A percentile compares a stretch with the other conserved stretches of the same genome.
phyloP scores from a whole-genome alignment of 768 basidiomycete species.

The Hypholoma sublateritium region DNA sequence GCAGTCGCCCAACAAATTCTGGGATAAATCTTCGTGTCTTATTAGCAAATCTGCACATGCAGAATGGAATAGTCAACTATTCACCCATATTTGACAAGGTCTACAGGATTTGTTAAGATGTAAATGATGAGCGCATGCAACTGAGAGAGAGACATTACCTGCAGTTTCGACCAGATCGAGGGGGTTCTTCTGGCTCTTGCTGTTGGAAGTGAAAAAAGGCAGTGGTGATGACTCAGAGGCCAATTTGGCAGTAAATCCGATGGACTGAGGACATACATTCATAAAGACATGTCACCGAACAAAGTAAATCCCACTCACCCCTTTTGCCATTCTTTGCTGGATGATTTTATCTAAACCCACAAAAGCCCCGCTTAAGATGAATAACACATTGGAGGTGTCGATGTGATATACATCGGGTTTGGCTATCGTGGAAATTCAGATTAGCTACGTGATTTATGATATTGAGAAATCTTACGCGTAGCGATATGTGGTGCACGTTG shows the following conservation, averaged over 20 bases:
- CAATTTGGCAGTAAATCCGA: slow-evolving; percentile 68
- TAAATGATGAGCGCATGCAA: neutral
- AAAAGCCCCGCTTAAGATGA: slow-evolving; percentile 93
- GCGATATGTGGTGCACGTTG: slow-evolving; percentile 45
- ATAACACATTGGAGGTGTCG: slow-evolving; percentile 91
- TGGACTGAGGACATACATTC: slow-evolving; percentile 54
- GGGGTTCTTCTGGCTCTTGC: slow-evolving; percentile 48
- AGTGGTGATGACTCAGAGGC: slow-evolving; percentile 39
- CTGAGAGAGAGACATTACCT: slow-evolving; percentile 39
- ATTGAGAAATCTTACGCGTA: slow-evolving; percentile 26
- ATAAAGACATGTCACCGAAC: neutral
- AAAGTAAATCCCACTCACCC: slow-evolving; percentile 51
- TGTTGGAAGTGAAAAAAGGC: slow-evolving; percentile 81
- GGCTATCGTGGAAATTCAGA: slow-evolving; percentile 22
- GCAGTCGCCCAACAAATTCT: slow-evolving; percentile 93
- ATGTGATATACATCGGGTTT: slow-evolving; percentile 74
- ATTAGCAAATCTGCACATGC: neutral
- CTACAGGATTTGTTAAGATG: slow-evolving; percentile 29
- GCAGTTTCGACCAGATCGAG: slow-evolving; percentile 72
- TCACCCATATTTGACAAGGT: slow-evolving; percentile 85
- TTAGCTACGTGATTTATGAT: neutral
- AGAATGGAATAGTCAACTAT: neutral
- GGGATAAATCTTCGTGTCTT: slow-evolving; percentile 72
- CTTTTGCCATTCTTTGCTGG: slow-evolving; percentile 77
- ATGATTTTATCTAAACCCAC: slow-evolving; percentile 87